Evolutionary conservation across 495 filamentous ascomycete genomes (phyloP).

Genomic region (Arthonia radiata): DNA sequence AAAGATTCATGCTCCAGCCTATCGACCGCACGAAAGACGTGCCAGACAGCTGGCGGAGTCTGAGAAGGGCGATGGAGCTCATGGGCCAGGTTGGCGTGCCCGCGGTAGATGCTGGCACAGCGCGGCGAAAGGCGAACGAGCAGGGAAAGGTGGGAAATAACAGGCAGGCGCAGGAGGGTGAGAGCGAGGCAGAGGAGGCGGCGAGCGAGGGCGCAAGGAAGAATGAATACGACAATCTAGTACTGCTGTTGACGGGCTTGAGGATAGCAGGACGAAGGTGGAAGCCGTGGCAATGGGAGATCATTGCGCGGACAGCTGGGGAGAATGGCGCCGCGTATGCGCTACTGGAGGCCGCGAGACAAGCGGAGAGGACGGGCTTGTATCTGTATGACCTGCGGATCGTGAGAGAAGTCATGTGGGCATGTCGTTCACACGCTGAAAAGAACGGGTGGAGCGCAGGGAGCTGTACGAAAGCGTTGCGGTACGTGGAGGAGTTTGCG

Average conservation of each 20-base stretch:
- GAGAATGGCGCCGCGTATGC: slow-evolving; percentile 16
- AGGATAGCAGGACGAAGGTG: slow-evolving; percentile 17
- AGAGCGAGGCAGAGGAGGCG: slow-evolving; percentile 1
- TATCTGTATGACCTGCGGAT: slow-evolving; percentile 17
- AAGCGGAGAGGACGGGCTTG: slow-evolving; percentile 23
- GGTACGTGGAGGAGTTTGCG: slow-evolving; percentile 22
- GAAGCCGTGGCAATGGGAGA: slow-evolving; percentile 9
- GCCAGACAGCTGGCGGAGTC: slow-evolving; percentile 7
- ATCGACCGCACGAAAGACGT: slow-evolving; percentile 16
- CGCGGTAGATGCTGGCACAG: no score
- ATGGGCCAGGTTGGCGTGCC: no score
- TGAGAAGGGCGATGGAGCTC: slow-evolving; percentile 17
- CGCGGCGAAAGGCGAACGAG: neutral
- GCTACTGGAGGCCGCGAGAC: slow-evolving; percentile 28
- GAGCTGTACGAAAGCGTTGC: slow-evolving; percentile 13
- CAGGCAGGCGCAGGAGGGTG: neutral
- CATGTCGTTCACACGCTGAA: slow-evolving; percentile 23
- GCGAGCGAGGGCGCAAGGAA: no score
- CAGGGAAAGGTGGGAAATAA: neutral
- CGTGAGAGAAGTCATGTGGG: slow-evolving; percentile 23
- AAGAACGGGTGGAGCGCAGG: slow-evolving; percentile 17
- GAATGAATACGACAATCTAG: slow-evolving; percentile 36
- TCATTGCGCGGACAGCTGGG: slow-evolving; percentile 19
- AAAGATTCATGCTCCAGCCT: slow-evolving; percentile 28
- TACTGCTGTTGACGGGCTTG: slow-evolving; percentile 32